Conservation (phyloP, 139 green algal genomes). For the Picochlorum sp. region DNA sequence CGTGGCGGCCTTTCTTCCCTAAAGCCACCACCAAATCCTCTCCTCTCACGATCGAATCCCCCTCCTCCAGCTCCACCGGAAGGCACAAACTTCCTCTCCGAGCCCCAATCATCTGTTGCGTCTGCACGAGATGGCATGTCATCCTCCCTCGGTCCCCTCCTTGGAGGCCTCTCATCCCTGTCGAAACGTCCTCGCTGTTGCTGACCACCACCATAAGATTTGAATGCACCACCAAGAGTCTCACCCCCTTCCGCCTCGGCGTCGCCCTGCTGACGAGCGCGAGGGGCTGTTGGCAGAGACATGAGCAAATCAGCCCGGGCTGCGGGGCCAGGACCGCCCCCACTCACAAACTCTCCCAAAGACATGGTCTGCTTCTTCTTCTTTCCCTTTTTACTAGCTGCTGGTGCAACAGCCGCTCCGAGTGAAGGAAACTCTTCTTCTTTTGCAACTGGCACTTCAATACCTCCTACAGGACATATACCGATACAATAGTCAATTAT, state of each 20-base stretch:
- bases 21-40: conserved; percentile 22
- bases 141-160: conserved; percentile 18
- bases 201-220: conserved; percentile 48
- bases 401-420: conserved; percentile 34
- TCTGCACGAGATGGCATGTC: conserved; percentile 65
- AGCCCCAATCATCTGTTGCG: conserved; percentile 61
- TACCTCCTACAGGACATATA: background rate
- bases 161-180: background rate
- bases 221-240: conserved; percentile 62
- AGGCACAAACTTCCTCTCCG: conserved; percentile 51
- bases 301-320: background rate
- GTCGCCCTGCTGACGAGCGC: conserved; percentile 30
- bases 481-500: background rate
- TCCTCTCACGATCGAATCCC: conserved; percentile 10
- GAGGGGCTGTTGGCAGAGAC: conserved; percentile 49
- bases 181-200: background rate
- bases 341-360: conserved; percentile 56
- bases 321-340: background rate
- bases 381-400: conserved; percentile 52
- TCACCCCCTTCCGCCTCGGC: conserved; percentile 21
- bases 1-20: conserved; percentile 27
- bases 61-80: conserved; percentile 12
- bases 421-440: conserved; percentile 60
- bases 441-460: conserved; percentile 13
- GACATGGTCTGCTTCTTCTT: conserved; percentile 59